Evolutionary conservation across 2,329 filamentous ascomycete genomes (phyloP).

Genomic region (Escovopsis sp.): DNA sequence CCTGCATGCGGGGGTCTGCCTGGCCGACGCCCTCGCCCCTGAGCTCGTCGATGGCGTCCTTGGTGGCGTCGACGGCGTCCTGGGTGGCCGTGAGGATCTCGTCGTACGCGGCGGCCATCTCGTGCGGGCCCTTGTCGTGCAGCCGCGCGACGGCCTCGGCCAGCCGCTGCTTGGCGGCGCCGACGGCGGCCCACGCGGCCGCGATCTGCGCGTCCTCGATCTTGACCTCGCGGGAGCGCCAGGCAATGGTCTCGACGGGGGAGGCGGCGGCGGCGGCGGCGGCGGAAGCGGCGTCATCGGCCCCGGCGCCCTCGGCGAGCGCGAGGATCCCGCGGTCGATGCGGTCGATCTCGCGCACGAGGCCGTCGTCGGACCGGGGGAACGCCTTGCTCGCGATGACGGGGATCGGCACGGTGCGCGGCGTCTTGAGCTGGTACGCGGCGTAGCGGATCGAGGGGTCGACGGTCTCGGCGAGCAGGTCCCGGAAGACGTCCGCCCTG

Average conservation of each 20-base stretch:
- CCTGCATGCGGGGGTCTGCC: conserved; percentile 77
- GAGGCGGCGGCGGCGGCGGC: conserved; percentile 35
- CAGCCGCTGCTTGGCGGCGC: conserved; percentile 35
- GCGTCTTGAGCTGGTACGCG: conserved; percentile 79
- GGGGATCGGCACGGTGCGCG: conserved; percentile 68
- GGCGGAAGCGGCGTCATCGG: conserved; percentile 35
- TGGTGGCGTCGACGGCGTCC: conserved; percentile 86
- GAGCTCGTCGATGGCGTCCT: conserved; percentile 84
- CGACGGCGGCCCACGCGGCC: conserved; percentile 60
- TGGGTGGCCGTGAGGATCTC: conserved; percentile 80
- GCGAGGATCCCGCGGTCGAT: conserved; percentile 55
- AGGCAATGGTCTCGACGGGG: conserved; percentile 61
- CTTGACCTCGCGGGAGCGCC: conserved; percentile 72
- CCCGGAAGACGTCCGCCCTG: conserved; percentile 64
- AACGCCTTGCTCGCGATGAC: conserved; percentile 70
- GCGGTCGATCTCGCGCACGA: conserved; percentile 54
- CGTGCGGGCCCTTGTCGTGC: conserved; percentile 35
- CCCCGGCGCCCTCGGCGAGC: conserved; percentile 33
- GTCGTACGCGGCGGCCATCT: conserved; percentile 78
- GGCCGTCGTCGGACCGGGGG: conserved; percentile 43
- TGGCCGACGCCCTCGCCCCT: conserved; percentile 69
- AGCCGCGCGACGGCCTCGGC: conserved; percentile 30
- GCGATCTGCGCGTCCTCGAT: conserved; percentile 91
- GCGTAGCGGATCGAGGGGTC: conserved; percentile 92
- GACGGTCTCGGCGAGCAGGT: conserved; percentile 70